Conservation (phyloP, 441 rosid species). For the Biscutella auriculata region DNA sequence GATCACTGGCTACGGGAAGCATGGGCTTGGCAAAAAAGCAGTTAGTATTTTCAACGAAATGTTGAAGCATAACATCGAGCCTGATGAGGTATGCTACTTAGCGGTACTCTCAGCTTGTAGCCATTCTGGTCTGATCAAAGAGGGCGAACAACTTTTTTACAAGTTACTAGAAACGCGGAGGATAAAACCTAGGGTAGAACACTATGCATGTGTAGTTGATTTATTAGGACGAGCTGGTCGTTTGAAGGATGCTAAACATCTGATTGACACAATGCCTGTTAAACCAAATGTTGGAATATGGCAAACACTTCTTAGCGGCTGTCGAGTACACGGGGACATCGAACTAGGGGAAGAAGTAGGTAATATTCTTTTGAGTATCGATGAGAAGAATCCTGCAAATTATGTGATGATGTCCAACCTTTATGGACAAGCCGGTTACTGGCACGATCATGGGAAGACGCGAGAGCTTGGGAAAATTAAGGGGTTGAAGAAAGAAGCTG, state of each 20-base stretch:
- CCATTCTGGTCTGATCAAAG: slow-evolving; percentile 66
- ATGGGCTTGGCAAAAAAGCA: slow-evolving; percentile 68
- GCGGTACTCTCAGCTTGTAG: slow-evolving; percentile 77
- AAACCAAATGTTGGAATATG: slow-evolving; percentile 62
- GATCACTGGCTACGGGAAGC: slow-evolving; percentile 85
- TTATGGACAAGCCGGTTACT: slow-evolving; percentile 63
- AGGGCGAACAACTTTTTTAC: slow-evolving; percentile 47
- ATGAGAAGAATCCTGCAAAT: slow-evolving; percentile 53
- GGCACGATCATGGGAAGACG: slow-evolving; percentile 47
- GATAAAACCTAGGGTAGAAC: slow-evolving; percentile 54
- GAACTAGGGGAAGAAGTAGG: slow-evolving; percentile 62
- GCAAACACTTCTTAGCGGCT: slow-evolving; percentile 85
- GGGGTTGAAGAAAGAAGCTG: slow-evolving; percentile 60
- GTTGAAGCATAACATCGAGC: slow-evolving; percentile 39
- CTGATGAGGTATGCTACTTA: slow-evolving; percentile 68
- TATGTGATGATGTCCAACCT: slow-evolving; percentile 79
- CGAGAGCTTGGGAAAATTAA: slow-evolving; percentile 38
- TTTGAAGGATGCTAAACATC: slow-evolving; percentile 53
- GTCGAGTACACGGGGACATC: slow-evolving; percentile 58
- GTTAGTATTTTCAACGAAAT: slow-evolving; percentile 38
- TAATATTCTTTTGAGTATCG: slow-evolving; percentile 42
- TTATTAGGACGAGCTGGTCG: slow-evolving; percentile 70
- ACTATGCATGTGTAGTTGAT: slow-evolving; percentile 80
- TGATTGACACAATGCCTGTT: slow-evolving; percentile 58
- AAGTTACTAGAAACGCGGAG: slow-evolving; percentile 28